phyloP scores from a whole-genome alignment of 768 basidiomycete species.

The Tephrocybe sp. region DNA sequence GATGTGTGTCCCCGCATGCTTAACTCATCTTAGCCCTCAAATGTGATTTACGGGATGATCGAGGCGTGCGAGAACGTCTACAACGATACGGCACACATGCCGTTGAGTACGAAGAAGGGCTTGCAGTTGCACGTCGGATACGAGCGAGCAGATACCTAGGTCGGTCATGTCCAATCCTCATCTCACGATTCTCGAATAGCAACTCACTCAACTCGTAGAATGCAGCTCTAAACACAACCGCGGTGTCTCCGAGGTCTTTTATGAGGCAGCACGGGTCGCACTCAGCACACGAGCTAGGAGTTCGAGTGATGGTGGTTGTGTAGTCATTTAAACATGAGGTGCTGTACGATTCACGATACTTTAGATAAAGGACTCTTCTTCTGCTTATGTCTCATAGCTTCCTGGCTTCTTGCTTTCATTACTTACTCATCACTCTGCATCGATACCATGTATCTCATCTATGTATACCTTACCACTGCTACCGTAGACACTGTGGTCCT shows the following conservation, averaged over 20 bases:
- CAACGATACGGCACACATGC: constrained; percentile 66
- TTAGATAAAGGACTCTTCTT: neutral
- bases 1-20: constrained; percentile 2
- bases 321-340: constrained; percentile 59
- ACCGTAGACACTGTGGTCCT: neutral
- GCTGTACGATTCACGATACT: neutral
- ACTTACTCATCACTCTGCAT: constrained; percentile 6
- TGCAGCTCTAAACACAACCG: constrained; percentile 97
- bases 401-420: neutral
- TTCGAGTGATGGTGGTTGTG: constrained; percentile 49
- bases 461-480: constrained; percentile 19
- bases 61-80: constrained; percentile 65
- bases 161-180: constrained; percentile 31
- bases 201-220: constrained; percentile 45
- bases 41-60: constrained; percentile 92
- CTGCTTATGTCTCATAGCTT: neutral
- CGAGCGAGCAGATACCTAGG: constrained; percentile 91
- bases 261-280: constrained; percentile 86
- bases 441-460: constrained; percentile 18
- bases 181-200: too few relatives aligned
- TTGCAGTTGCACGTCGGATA: constrained; percentile 86
- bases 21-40: constrained; percentile 67
- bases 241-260: constrained; percentile 90
- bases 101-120: constrained; percentile 90
- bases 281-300: constrained; percentile 73